Evolutionary conservation across 805 yeast species (phyloP), one percentile per base, ranked within the genome.

Genomic region (Kodamaea leandrae): DNA sequence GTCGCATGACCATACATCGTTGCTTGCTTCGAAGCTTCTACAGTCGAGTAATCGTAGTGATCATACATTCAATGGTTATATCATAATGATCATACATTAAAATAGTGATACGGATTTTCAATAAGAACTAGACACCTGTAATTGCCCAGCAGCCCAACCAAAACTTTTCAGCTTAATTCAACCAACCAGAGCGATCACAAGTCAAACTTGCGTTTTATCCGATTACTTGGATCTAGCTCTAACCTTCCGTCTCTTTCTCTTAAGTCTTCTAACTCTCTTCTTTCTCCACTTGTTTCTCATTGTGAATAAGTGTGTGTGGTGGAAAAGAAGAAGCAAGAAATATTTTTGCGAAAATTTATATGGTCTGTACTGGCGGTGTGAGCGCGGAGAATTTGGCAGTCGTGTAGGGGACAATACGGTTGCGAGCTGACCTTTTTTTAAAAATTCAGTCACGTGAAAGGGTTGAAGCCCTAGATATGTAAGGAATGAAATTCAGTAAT

Each of bases 181-280:
- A 30, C 33, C 21, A 16, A 30, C 21, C n/a, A 17, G 20, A 30
- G 33, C 23, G 19, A 16, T 26, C 32, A 36, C 30, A 25, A 24
- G 32, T 9, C 17, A 26, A 28, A 25, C 37, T 36, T 34, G 16
- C 26, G 15, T 27, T 32, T 40, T 35, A 70, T 67, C 70, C 84
- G 86, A 80, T 85, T 85, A 86, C 83, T 86, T 86, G 82, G 96
- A 87, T 87, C 98, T 89, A 78, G 98, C 98, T 87, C 98, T 88
- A 69, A 91, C 96, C 96, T 91, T 91, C 97, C 98, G 96, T 86
- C 98, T 87, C 96, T 91, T 91, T 83, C 97, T 88, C 87, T 91
- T 91, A 73, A 91, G 86, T 87, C 98, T 88, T 87, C 98, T 90
- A 77, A 86, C 95, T 90, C 98, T 91, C 96, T 91, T 91, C 86